Base-by-base conservation (phyloP, 345 rosid species). In the Gossypium raimondii region DNA sequence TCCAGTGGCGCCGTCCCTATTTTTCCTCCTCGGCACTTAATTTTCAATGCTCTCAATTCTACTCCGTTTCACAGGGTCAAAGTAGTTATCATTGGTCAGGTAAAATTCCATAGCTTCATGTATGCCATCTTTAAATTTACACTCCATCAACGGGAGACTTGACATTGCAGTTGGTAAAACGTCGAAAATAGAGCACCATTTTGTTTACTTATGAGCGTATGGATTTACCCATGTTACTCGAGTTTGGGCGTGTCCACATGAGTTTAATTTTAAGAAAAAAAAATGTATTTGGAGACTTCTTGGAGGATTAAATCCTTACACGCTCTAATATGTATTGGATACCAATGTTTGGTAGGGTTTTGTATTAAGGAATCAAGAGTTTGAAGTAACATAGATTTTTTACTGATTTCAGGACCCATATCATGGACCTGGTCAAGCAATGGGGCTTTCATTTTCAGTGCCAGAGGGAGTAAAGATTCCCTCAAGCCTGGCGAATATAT, bases 371-470 rank as follows among this genome's bases (percentile, higher is more conserved):
- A 56, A 18, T 56, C 14, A 48, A 4, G 52, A 48, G 6, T 48
- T 48, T 56, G 25, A 56, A 20, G 60, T 56, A 44, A 29, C 55
- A 24, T 14, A 29, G 17, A 7, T 6, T 73, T 57, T 51, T 73
- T 55, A n/a, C 63, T 60, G 64, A 7, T 75, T 51, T 72, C 76
- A 84, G 91, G 98, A 95, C 78, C 99, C 99, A 80, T 95, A 95
- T 75, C 99, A 93, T 72, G 99, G 97, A 74, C 92, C 93, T 61
- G 92, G 93, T 79, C 99, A 95, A 78, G 99, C 99, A 60, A 93
- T 95, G 99, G 98, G 99, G 11, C 93, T 95, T 18, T 83, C 98
- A 9, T 95, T 95, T 84, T 93, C 99, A 52, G 98, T 91, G 41
- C 99, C 98, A 10, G 81, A 86, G 48, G 96, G 94, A 45, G 79